Evolutionary conservation across 169 alveolate genomes (phyloP).

Genomic region (Plasmodium blacklocki): DNA sequence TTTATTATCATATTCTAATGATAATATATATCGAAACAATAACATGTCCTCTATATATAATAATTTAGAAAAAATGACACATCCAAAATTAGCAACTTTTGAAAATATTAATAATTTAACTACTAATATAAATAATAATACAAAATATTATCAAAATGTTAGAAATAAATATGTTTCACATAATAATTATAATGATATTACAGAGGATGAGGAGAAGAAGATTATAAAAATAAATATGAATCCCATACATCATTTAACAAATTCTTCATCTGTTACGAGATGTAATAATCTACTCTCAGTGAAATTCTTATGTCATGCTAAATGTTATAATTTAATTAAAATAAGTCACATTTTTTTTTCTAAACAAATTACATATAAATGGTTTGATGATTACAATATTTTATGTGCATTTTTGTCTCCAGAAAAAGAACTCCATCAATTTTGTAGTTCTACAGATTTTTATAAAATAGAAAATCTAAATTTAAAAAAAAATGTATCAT

Average conservation of each 20-base stretch:
- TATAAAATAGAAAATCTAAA: constrained; percentile 18
- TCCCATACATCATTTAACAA: too few relatives aligned
- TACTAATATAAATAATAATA: too few relatives aligned
- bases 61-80: too few relatives aligned
- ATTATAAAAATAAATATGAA: not conserved
- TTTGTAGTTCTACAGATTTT: constrained; percentile 28
- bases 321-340: constrained; percentile 46
- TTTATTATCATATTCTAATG: too few relatives aligned
- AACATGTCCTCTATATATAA: too few relatives aligned
- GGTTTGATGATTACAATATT: constrained; percentile 35
- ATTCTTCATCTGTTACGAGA: not conserved
- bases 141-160: too few relatives aligned
- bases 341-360: constrained; percentile 33
- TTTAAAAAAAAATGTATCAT: constrained; percentile 29
- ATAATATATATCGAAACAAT: too few relatives aligned
- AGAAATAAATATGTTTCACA: too few relatives aligned
- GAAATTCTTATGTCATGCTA: constrained; percentile 60
- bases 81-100: too few relatives aligned
- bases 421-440: constrained; percentile 8
- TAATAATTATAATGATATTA: too few relatives aligned
- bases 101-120: too few relatives aligned
- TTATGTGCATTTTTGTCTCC: constrained; percentile 60
- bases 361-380: constrained; percentile 20
- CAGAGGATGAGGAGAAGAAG: too few relatives aligned
- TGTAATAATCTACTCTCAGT: constrained; percentile 7